Evolutionary conservation across 345 rosid species (phyloP).

Genomic region (Ricinus communis): DNA sequence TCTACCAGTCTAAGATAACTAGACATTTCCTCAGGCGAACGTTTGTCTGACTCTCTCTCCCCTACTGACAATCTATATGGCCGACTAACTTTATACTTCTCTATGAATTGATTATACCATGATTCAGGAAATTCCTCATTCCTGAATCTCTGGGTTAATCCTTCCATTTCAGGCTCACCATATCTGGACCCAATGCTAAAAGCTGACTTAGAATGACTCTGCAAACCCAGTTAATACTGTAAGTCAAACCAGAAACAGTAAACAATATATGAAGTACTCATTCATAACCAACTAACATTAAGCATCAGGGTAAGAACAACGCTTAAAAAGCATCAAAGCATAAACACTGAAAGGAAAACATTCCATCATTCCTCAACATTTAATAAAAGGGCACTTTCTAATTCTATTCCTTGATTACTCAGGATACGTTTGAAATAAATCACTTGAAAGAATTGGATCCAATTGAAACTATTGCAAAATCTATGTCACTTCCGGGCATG

Average conservation of each 20-base stretch:
- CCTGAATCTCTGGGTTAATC: slow-evolving; percentile 56
- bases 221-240: slow-evolving; percentile 22
- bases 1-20: slow-evolving; percentile 53
- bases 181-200: slow-evolving; percentile 47
- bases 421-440: too few relatives aligned
- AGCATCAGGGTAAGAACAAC: too few relatives aligned
- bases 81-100: slow-evolving; percentile 54
- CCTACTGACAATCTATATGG: slow-evolving; percentile 52
- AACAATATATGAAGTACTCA: neutral
- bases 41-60: slow-evolving; percentile 64
- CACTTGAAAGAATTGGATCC: too few relatives aligned
- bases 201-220: slow-evolving; percentile 51
- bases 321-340: too few relatives aligned
- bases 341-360: too few relatives aligned
- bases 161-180: slow-evolving; percentile 54
- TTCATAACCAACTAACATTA: neutral
- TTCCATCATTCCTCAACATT: too few relatives aligned
- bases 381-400: too few relatives aligned
- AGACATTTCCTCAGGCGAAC: slow-evolving; percentile 78
- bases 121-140: slow-evolving; percentile 82
- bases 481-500: too few relatives aligned
- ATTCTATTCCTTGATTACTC: too few relatives aligned
- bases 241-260: neutral
- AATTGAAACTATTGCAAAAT: too few relatives aligned
- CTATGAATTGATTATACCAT: slow-evolving; percentile 85